Base-by-base conservation (phyloP, 2,329 filamentous ascomycete species). In the Leptographium procerum region DNA sequence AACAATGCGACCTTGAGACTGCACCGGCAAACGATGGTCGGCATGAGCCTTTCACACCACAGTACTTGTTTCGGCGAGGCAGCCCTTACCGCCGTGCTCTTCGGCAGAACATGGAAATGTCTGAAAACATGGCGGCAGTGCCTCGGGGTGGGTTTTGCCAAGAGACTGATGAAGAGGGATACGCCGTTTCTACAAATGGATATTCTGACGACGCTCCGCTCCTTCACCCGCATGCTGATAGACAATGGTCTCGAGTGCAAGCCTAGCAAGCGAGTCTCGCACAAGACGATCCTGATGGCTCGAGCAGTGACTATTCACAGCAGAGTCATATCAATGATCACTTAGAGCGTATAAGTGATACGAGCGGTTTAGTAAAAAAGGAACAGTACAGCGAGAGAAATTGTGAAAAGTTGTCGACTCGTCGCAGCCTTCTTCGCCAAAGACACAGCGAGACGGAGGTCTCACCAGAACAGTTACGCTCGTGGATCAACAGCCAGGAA, bases 21-120 rank as follows among this genome's bases (percentile, higher is more conserved):
- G 2, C 55, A 60, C 14, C 60, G 54, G 1, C 47, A 57, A 48
- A 62, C 63, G 31, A 64, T 60, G 26, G 57, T 2, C 26, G 36
- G 14, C 33, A 36, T 31, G 22, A 52, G 2, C 26, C 13, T 7
- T 33, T 50, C 14, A 58, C 60, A 2, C 58, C 61, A 13, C 47
- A 60, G 16, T 76, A 80, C 60, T 68, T 82, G 1, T 81, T 83
- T 60, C 73, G 79, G 31, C 78, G 78, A 0, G 70, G 74, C 29
- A 84, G 80, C 57, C 80, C 81, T 0, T 85, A 79, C 62, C 76
- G 81, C 3, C 76, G 76, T 29, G 77, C 76, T 2, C 64, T 84
- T 34, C 74, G 72, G 51, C 72, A 75, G 55, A 76, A 69, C 1
- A 80, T 80, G 63, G 69, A 70, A 58, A 65, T 69, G 9, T 69